Evolutionary conservation across 2,329 filamentous ascomycete species (phyloP).

Genomic region (Tetracladium maxilliforme): DNA sequence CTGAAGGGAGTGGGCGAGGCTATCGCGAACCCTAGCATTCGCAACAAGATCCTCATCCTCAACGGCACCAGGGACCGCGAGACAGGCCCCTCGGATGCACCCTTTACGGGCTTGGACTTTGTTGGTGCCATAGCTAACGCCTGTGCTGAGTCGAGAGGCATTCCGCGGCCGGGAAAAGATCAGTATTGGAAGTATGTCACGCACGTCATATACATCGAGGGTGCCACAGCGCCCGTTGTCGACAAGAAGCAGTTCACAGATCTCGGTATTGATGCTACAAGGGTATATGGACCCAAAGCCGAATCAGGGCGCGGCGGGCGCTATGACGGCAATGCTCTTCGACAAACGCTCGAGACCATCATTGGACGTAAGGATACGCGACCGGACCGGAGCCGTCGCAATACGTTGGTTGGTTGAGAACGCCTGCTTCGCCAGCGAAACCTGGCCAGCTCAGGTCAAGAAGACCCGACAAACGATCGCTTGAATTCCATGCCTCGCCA

Average conservation of each 20-base stretch:
- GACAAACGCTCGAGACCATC: constrained; percentile 63
- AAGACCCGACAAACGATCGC: too few species aligned
- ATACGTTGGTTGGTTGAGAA: constrained; percentile 37
- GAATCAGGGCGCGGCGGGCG: constrained; percentile 30
- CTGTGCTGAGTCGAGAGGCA: constrained; percentile 25
- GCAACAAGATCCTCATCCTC: constrained; percentile 52
- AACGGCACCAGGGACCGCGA: constrained; percentile 80
- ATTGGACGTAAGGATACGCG: constrained; percentile 47
- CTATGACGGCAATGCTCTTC: constrained; percentile 65
- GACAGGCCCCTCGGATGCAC: constrained; percentile 52
- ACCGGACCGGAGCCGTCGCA: constrained; percentile 35
- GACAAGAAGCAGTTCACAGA: constrained; percentile 46
- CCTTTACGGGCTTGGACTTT: constrained; percentile 68
- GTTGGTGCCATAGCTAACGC: constrained; percentile 66
- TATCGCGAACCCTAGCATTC: constrained; percentile 27
- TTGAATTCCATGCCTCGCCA: too few species aligned
- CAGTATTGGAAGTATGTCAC: constrained; percentile 61
- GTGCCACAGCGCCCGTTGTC: constrained; percentile 52
- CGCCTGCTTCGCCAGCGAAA: too few species aligned
- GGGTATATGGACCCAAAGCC: constrained; percentile 57
- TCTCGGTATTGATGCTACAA: constrained; percentile 64
- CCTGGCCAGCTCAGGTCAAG: too few species aligned
- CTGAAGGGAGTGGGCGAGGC: constrained; percentile 60
- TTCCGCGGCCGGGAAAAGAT: constrained; percentile 8
- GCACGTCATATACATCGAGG: constrained; percentile 70